Evolutionary conservation across 2,329 filamentous ascomycete genomes (phyloP).

Genomic region (Trichoderma endophyticum): DNA sequence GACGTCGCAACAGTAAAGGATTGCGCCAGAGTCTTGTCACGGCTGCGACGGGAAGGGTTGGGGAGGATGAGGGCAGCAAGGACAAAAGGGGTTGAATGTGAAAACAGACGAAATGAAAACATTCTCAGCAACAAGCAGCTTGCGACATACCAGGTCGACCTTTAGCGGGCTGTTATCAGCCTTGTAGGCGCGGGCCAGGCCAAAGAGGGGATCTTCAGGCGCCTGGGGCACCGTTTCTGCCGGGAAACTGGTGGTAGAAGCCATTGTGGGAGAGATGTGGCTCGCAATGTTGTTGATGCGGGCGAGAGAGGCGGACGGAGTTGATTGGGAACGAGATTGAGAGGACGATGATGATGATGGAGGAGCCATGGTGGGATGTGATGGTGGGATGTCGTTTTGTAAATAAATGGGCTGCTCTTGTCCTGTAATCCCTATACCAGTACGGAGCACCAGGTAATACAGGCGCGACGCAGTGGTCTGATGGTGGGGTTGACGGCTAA

Average conservation of each 20-base stretch:
- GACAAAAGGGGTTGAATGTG: neutral
- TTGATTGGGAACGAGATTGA: slow-evolving; percentile 9
- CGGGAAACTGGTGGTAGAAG: slow-evolving; percentile 63
- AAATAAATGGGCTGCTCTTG: neutral
- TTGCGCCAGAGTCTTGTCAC: neutral
- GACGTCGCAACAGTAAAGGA: slow-evolving; percentile 1
- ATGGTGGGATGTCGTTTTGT: slow-evolving; percentile 12
- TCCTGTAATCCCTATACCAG: neutral
- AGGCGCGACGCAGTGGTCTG: slow-evolving; percentile 5
- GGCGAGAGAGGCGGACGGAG: slow-evolving; percentile 47
- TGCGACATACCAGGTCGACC: slow-evolving; percentile 74
- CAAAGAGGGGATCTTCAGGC: slow-evolving; percentile 92
- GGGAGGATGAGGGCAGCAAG: neutral
- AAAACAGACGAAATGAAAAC: neutral
- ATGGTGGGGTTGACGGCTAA: slow-evolving; percentile 19
- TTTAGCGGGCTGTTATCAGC: slow-evolving; percentile 76
- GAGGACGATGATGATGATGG: slow-evolving; percentile 23
- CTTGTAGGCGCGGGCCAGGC: slow-evolving; percentile 82
- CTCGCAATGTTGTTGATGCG: slow-evolving; percentile 60
- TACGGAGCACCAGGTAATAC: neutral
- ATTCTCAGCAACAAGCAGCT: neutral
- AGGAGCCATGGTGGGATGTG: slow-evolving; percentile 29
- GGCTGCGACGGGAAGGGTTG: neutral
- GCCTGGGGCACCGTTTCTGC: slow-evolving; percentile 79
- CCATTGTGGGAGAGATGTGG: slow-evolving; percentile 64